Percentiles rank a stretch among this genome's conserved stretches.
phyloP scores from a whole-genome alignment of 2,329 filamentous ascomycete species.

The Ambrosiella xylebori region DNA sequence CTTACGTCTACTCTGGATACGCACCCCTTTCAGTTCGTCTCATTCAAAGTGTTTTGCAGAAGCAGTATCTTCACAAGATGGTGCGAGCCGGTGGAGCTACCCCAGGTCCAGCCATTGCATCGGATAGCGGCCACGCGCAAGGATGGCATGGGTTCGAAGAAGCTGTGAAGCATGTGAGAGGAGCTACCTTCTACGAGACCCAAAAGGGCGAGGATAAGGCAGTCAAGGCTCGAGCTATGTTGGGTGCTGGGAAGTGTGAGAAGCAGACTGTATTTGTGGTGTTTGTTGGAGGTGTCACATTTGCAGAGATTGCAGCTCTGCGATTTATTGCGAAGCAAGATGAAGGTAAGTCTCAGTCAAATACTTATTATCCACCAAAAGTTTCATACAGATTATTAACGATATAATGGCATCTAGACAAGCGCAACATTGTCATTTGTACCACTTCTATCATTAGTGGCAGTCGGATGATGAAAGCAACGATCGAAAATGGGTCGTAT shows the following conservation, averaged over 20 bases:
- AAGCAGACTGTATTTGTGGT: constrained; percentile 90
- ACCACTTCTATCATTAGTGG: constrained; percentile 86
- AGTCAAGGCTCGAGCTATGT: constrained; percentile 64
- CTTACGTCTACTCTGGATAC: constrained; percentile 97
- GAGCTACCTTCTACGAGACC: constrained; percentile 76
- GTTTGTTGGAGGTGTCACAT: constrained; percentile 91
- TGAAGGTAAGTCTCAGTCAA: constrained; percentile 34
- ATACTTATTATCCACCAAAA: not conserved
- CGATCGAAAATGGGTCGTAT: constrained; percentile 55
- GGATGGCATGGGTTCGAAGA: constrained; percentile 94
- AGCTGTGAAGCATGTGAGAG: constrained; percentile 68
- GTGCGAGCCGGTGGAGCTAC: constrained; percentile 40
- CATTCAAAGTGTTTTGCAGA: constrained; percentile 84
- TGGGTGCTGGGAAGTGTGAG: constrained; percentile 50
- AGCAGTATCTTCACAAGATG: constrained; percentile 60
- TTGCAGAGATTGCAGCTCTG: constrained; percentile 86
- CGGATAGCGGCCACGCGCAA: constrained; percentile 38
- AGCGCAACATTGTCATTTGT: constrained; percentile 75
- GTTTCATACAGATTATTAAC: not conserved
- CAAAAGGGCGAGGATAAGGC: constrained; percentile 91
- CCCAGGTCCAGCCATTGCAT: constrained; percentile 18
- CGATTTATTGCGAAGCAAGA: constrained; percentile 77
- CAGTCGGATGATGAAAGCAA: constrained; percentile 71
- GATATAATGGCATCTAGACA: constrained; percentile 28
- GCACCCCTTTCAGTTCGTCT: constrained; percentile 81